Base-by-base conservation (phyloP, 768 basidiomycete species). In the Boletus sp. region DNA sequence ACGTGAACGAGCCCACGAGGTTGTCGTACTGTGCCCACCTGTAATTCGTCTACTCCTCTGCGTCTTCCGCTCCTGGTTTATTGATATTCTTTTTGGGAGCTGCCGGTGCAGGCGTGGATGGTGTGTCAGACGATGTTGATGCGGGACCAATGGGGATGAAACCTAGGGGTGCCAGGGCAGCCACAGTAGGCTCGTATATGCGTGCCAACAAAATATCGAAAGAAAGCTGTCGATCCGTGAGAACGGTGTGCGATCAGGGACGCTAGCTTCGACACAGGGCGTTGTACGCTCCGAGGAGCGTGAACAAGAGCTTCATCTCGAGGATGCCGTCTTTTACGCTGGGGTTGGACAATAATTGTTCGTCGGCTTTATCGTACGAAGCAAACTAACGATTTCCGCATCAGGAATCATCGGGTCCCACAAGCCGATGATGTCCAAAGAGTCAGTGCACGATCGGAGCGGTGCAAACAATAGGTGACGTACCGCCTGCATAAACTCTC, bases 391-490 rank as follows among this genome's bases (percentile, higher is more conserved):
- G 29, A 97, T 71, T 70, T 99, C 97, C 1, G 92, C 92, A 68
- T 98, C 97, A 9, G 97, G 92, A 53, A 99, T 92, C 97, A 99
- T 98, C 4, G 92, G 76, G 71, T 99, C 97, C 87, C 92, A 98
- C 8, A 72, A 67, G 9, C 97, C 97, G 32, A 89, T 84, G 51
- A 98, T 94, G 71, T 98, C 97, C 66, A 98, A 90, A 72, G 37
- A 1, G 18, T 53, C 45, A 47, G 52, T 10, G 50, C 20, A 28
- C 0, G 10, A 5, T 11, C 6, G 0, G 37, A 37, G 4, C 4
- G 11, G 15, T 32, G 29, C 40, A 54, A 45, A 44, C 15, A 3
- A 52, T 3, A 44, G 4, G 5, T 5, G 24, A 58, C 84, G 63
- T 62, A 94, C 93, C 60, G 96, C 97, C 73, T 99, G 97, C 67